A percentile compares a stretch with the other conserved stretches of the same genome.
Evolutionary conservation across 805 yeast genomes (phyloP).

Genomic region (Spathaspora boniae): DNA sequence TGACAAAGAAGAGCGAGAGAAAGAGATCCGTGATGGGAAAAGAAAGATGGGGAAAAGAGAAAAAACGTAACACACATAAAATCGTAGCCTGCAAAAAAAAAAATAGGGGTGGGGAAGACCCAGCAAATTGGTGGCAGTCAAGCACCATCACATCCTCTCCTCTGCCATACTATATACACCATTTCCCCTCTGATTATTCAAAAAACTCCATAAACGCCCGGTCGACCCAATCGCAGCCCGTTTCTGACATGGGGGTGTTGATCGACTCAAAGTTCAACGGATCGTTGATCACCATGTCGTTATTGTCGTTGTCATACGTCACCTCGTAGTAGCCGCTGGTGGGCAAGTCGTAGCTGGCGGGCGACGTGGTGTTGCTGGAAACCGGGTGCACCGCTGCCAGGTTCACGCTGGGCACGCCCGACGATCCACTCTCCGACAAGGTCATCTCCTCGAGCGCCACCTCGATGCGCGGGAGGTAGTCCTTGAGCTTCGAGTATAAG

Average conservation of each 20-base stretch:
- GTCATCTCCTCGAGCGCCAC: constrained; percentile 10
- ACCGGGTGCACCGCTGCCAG: no score
- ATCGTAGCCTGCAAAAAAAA: not conserved
- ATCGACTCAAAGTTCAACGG: constrained; percentile 9
- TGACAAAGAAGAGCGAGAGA: not conserved
- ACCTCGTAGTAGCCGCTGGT: not conserved
- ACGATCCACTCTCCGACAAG: not conserved
- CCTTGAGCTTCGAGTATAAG: constrained; percentile 33
- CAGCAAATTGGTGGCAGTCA: constrained; percentile 3
- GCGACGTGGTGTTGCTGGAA: not conserved
- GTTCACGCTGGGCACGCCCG: not conserved
- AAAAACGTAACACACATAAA: no score
- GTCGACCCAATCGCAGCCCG: constrained; percentile 60
- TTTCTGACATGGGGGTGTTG: constrained; percentile 32
- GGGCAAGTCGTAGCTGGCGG: constrained; percentile 11
- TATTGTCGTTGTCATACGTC: constrained; percentile 3
- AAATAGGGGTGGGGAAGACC: not conserved
- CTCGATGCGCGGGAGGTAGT: constrained; percentile 22
- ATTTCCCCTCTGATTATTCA: constrained; percentile 9
- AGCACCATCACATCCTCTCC: no score
- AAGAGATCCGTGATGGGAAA: not conserved
- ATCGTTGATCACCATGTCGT: constrained; percentile 7
- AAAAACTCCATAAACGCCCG: constrained; percentile 22
- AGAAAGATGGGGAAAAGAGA: not conserved
- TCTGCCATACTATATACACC: no score